Conservation (phyloP, 495 filamentous ascomycete species). For the Penicillium waksmanii region DNA sequence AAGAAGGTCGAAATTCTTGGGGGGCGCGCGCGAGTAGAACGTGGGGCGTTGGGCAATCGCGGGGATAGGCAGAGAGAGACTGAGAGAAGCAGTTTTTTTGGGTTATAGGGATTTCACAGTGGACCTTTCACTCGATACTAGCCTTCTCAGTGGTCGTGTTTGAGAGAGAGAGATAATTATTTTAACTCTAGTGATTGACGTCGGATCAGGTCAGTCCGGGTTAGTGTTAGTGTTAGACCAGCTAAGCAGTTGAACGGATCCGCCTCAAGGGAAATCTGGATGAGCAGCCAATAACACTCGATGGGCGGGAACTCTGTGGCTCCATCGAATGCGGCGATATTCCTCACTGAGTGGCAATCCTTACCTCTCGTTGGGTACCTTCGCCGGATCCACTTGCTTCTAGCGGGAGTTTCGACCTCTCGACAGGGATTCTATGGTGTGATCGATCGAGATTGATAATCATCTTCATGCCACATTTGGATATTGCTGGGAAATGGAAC, state of each 20-base stretch:
- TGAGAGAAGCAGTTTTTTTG: neutral
- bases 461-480: neutral
- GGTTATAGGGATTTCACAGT: neutral
- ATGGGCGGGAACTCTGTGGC: neutral
- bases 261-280: constrained; percentile 12
- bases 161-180: too few relatives aligned
- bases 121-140: neutral
- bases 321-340: constrained; percentile 8
- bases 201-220: constrained; percentile 8
- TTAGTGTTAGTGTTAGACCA: neutral
- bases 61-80: constrained; percentile 3
- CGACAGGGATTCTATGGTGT: constrained; percentile 3
- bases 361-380: neutral
- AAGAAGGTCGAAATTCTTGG: constrained; percentile 19
- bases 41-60: constrained; percentile 22
- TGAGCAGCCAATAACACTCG: constrained; percentile 9
- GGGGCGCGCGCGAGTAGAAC: neutral
- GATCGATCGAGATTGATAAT: constrained; percentile 8
- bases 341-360: neutral
- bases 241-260: neutral
- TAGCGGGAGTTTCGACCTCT: neutral
- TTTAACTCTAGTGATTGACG: constrained; percentile 3
- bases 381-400: constrained; percentile 7
- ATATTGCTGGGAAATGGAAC: neutral
- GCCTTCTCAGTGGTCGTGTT: too few relatives aligned